Base-by-base conservation (phyloP, 352 stramenopile species). In the Phytophthora rubi region DNA sequence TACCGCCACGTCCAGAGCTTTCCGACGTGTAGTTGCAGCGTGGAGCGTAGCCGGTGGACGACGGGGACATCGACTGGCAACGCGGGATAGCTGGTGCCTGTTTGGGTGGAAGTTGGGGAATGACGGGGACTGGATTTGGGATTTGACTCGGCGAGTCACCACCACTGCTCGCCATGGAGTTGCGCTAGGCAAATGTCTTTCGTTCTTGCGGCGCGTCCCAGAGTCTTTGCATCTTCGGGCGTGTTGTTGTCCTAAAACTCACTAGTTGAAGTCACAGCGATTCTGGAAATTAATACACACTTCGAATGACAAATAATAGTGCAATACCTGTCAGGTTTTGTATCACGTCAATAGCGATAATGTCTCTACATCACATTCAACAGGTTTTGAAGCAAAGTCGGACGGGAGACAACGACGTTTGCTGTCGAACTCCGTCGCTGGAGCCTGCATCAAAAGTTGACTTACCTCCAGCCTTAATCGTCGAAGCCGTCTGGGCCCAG, bases 181-280 rank as follows among this genome's bases (percentile, higher is more conserved):
- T 18, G 42, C 6, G 15, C 16, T 49, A 21, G 42, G 28, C 4
- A 30, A 30, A 30, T 30, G 28, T 30, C 28, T 30, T 30, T 68
- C 23, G 33, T 70, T 72, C 59, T 70, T 28, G 33, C 55, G 68
- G 53, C 71, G 47, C 37, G 57, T 78, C 71, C 61, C 71, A 72
- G n/a, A 49, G 42, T 16, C 32, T 63, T 2, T 42, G 32, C 32
- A 48, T 15, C 32, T 59, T 44, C 44, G 44, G n/a, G 44, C 18
- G 18, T 7, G 6, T 12, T 53, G 10, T 32, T 33, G n/a, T 52
- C 18, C n/a, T 15, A 18, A 48, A n/a, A 13, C 16, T 3, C 9
- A 42, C 39, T 44, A 44, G 51, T 56, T 56, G 51, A 39, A 56
- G 12, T 26, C 5, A 23, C 30, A 53, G 18, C 32, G n/a, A 30